These are phyloP conservation scores for Jaapia argillacea DNA, from an alignment of 768 basidiomycete genomes.

Conservation along the genomic window DNA sequence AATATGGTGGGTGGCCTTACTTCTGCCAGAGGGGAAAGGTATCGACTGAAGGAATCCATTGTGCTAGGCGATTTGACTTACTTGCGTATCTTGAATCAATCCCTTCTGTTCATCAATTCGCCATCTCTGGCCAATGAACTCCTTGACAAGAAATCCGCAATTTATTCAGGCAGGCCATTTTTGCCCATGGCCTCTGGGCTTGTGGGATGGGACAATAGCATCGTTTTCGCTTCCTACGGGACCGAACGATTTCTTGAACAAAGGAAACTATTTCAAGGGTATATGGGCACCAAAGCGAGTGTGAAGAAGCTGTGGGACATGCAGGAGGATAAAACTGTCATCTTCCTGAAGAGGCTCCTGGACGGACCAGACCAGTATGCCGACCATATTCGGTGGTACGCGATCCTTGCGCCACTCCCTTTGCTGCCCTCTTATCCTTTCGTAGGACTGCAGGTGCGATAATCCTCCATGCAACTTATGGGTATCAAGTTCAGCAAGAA, in stretches of 20 bases:
- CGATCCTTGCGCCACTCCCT: too few relatives aligned
- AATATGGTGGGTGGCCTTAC: too few relatives aligned
- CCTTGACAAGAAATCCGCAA: slow-evolving; percentile 58
- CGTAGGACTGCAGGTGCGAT: slow-evolving; percentile 16
- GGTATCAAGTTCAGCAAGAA: slow-evolving; percentile 15
- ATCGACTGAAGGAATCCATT: too few relatives aligned
- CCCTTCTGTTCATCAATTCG: too few relatives aligned
- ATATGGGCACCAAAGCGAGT: slow-evolving; percentile 29
- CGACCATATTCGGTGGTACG: too few relatives aligned
- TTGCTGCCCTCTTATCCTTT: too few relatives aligned
- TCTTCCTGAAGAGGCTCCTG: slow-evolving; percentile 31
- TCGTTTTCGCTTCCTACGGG: slow-evolving; percentile 30
- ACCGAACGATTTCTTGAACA: slow-evolving; percentile 30
- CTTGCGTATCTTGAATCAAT: too few relatives aligned
- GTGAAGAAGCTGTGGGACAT: slow-evolving; percentile 23
- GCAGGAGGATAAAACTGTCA: slow-evolving; percentile 30
- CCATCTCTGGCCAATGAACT: too few relatives aligned
- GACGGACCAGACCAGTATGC: slow-evolving; percentile 25
- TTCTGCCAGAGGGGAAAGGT: too few relatives aligned
- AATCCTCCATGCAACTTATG: slow-evolving; percentile 18
- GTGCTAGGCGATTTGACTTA: too few relatives aligned
- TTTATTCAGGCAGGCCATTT: slow-evolving; percentile 58
- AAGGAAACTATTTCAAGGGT: slow-evolving; percentile 28
- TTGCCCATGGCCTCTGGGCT: slow-evolving; percentile 32
- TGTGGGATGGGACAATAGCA: too few relatives aligned